Evolutionary conservation across 352 stramenopile genomes (phyloP).

Genomic region (Aphanomyces euteiches): DNA sequence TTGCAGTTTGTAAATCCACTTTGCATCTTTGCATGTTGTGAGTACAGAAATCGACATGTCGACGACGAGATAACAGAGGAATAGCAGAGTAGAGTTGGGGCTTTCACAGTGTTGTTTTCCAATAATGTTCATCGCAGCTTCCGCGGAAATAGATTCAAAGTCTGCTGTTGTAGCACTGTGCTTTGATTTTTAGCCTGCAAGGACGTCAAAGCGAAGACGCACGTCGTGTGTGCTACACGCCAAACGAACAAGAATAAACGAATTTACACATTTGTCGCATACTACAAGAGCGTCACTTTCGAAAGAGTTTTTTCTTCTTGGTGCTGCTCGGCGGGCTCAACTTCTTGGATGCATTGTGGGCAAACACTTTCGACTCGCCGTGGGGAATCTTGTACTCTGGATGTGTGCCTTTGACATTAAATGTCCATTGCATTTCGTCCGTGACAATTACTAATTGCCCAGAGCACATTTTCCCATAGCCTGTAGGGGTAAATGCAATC

Average conservation of each 20-base stretch:
- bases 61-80: too few relatives aligned
- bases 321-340: slow-evolving; percentile 16
- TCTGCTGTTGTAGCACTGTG: too few relatives aligned
- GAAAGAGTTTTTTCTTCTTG: slow-evolving; percentile 22
- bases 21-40: too few relatives aligned
- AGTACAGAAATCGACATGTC: too few relatives aligned
- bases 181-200: too few relatives aligned
- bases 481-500: slow-evolving; percentile 87
- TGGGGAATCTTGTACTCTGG: slow-evolving; percentile 48
- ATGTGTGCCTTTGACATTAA: slow-evolving; percentile 86
- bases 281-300: neutral
- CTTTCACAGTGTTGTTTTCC: too few relatives aligned
- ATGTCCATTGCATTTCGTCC: slow-evolving; percentile 91
- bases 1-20: too few relatives aligned
- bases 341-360: slow-evolving; percentile 11
- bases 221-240: neutral
- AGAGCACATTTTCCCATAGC: slow-evolving; percentile 89
- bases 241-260: neutral
- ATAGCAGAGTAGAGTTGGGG: too few relatives aligned
- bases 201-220: too few relatives aligned
- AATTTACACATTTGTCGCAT: neutral
- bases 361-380: slow-evolving; percentile 25
- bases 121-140: too few relatives aligned
- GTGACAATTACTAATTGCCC: slow-evolving; percentile 84
- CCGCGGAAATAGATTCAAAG: too few relatives aligned